A percentile compares a stretch with the other conserved stretches of the same genome.
Conservation (phyloP, 1,139 yeast genomes). For the Lodderomyces theae region DNA sequence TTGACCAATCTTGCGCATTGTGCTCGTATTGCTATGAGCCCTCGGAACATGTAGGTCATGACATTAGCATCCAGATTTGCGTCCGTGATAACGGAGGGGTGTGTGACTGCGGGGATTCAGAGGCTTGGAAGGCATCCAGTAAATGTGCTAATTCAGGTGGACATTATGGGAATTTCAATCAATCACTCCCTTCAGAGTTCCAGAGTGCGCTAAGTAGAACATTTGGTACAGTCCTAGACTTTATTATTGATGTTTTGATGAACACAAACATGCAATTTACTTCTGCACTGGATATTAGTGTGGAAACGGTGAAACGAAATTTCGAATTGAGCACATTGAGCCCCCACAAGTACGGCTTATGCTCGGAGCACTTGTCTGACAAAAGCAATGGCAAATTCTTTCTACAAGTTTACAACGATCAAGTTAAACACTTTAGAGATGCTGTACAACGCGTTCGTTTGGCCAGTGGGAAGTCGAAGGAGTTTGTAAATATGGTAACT, state of each 20-base stretch:
- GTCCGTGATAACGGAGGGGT: slow-evolving; percentile 87
- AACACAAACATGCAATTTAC: slow-evolving; percentile 40
- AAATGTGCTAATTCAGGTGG: slow-evolving; percentile 32
- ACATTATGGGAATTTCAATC: slow-evolving; percentile 13
- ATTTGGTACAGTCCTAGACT: slow-evolving; percentile 63
- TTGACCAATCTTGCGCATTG: slow-evolving; percentile 82
- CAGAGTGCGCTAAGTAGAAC: slow-evolving; percentile 38
- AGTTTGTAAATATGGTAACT: slow-evolving; percentile 74
- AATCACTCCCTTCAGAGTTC: slow-evolving; percentile 35
- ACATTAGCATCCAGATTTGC: slow-evolving; percentile 68
- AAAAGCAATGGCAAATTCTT: slow-evolving; percentile 51
- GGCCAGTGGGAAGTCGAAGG: slow-evolving; percentile 63
- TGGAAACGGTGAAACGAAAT: slow-evolving; percentile 23
- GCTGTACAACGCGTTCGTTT: slow-evolving; percentile 64
- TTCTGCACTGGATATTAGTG: slow-evolving; percentile 23
- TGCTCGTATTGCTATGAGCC: slow-evolving; percentile 77
- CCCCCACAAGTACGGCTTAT: slow-evolving; percentile 30
- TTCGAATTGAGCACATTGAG: slow-evolving; percentile 31
- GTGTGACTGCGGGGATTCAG: slow-evolving; percentile 66
- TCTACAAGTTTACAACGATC: slow-evolving; percentile 73
- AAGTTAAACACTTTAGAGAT: slow-evolving; percentile 69
- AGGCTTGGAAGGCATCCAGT: slow-evolving; percentile 49
- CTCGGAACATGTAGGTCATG: slow-evolving; percentile 72
- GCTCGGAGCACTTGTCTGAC: slow-evolving; percentile 32
- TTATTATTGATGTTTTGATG: slow-evolving; percentile 67